Evolutionary conservation across 2,329 filamentous ascomycete genomes (phyloP).

Genomic region (Pyrenochaeta sp.): DNA sequence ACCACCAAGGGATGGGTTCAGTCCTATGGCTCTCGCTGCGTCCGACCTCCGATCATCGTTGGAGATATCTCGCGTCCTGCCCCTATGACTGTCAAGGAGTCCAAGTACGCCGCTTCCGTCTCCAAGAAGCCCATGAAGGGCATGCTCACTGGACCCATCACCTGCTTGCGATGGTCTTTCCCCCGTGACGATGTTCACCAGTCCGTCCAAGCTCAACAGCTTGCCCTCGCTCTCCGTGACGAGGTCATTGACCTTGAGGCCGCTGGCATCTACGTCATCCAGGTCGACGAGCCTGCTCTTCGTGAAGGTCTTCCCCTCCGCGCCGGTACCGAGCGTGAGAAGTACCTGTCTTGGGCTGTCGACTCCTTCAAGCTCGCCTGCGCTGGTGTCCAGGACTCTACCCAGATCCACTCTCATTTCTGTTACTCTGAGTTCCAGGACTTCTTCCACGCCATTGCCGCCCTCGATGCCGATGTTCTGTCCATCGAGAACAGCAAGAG

Average conservation of each 20-base stretch:
- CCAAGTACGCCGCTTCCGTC: conserved; percentile 95
- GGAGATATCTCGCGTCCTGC: conserved; percentile 97
- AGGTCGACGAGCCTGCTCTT: conserved; percentile 98
- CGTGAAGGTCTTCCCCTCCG: conserved; percentile 99
- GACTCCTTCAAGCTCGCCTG: conserved; percentile 97
- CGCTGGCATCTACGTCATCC: conserved; percentile 96
- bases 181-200: conserved; percentile 99
- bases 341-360: conserved; percentile 97
- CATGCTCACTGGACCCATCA: conserved; percentile 99
- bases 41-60: conserved; percentile 97
- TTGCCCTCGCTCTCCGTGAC: conserved; percentile 96
- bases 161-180: conserved; percentile 99
- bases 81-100: conserved; percentile 99
- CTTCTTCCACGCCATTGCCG: conserved; percentile 99
- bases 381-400: conserved; percentile 90
- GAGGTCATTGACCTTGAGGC: conserved; percentile 98
- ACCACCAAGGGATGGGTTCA: conserved; percentile 99
- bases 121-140: conserved; percentile 99
- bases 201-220: conserved; percentile 97
- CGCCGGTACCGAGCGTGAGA: conserved; percentile 89
- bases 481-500: conserved; percentile 99
- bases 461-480: conserved; percentile 96
- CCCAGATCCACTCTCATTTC: conserved; percentile 99
- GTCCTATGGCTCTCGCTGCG: conserved; percentile 97
- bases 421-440: conserved; percentile 99